Base-by-base conservation (phyloP, 306 rosid species). In the Albizia julibrissin region DNA sequence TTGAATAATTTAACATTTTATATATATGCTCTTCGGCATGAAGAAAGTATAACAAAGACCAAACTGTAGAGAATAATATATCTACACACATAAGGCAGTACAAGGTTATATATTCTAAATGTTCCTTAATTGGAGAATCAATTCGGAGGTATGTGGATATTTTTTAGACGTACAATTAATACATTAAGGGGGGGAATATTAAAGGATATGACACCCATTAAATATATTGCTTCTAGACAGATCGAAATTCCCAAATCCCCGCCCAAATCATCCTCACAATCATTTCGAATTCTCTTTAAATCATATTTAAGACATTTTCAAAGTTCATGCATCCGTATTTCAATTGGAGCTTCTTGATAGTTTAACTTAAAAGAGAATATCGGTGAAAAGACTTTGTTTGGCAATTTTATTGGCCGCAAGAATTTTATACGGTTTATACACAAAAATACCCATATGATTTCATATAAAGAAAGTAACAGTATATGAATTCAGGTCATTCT, bases 91-190 rank as follows among this genome's bases (percentile, higher is more conserved):
- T 34, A 56, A 26, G 31, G 18, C 33, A 59, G 78, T 75, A 75
- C 79, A 75, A 58, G 37, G 39, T 39, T 39, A 58, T 75, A 52
- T 22, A 34, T 52, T 75, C 79, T 54, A 65, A 64, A 75, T 75
- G 49, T 22, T n/a, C n/a, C 37, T 56, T 73, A 10, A 73, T 73
- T 75, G 79, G 69, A 58, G 79, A 75, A 75, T 75, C 79, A 75
- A 75, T 75, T 75, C 79, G 34, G 69, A 37, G 67, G 67, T 33
- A 74, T 54, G 39, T 74, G 46, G 76, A 72, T 46, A 69, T 69
- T 39, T 69, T 18, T 10, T 39, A 9, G 73, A 44, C 73, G 29
- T 69, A 69, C 49, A 47, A 61, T 24, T 26, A 16, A 47, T 72
- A 27, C 29, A 29, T 26, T 26, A 1, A 50, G 10, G 18, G n/a